phyloP scores from a whole-genome alignment of 345 rosid genomes.

The Toxicodendron radicans region DNA sequence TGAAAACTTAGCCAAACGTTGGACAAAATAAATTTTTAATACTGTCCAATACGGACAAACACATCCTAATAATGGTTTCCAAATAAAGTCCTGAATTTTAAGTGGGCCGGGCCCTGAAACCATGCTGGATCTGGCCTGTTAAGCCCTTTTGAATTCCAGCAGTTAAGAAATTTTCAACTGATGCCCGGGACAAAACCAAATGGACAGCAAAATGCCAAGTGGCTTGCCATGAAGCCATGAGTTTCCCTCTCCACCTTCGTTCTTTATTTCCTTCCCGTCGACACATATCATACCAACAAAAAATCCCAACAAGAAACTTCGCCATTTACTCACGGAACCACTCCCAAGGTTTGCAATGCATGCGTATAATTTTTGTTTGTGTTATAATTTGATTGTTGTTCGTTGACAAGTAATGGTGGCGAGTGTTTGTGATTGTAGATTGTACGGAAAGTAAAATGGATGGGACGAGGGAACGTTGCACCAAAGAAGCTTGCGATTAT shows the following conservation, averaged over 20 bases:
- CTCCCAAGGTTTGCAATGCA: constrained; percentile 7
- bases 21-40: too few relatives aligned
- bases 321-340: neutral
- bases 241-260: neutral
- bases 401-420: neutral
- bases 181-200: neutral
- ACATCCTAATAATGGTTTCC: too few relatives aligned
- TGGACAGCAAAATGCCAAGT: constrained; percentile 33
- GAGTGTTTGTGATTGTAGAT: neutral
- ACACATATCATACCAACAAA: neutral
- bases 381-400: neutral
- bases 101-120: too few relatives aligned
- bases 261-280: neutral
- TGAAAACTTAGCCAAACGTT: too few relatives aligned
- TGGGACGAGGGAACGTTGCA: constrained; percentile 37
- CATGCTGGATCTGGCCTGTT: too few relatives aligned
- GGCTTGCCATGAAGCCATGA: constrained; percentile 17
- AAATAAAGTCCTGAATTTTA: too few relatives aligned
- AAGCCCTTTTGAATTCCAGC: too few relatives aligned
- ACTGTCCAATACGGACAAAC: too few relatives aligned
- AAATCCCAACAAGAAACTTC: neutral
- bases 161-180: neutral
- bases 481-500: constrained; percentile 54
- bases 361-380: neutral
- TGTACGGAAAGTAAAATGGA: constrained; percentile 27